Percentiles rank a stretch among this genome's conserved stretches.
These are phyloP conservation scores for peach (Prunus persica) DNA, from an alignment of 306 rosid species.

Conservation along the genomic window Prunus_persica_NCBIv2 NC_034009.1:32590001-32590500, in stretches of 20 bases:
- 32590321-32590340: conserved; percentile 24
- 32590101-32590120: conserved; percentile 33
- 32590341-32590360: conserved; percentile 38
- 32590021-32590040: no score
- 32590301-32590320: conserved; percentile 26
- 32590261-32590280: conserved; percentile 22
- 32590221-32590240: conserved; percentile 23
- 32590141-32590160: conserved; percentile 14
- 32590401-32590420: conserved; percentile 27
- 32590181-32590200: conserved; percentile 8
- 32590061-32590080: conserved; percentile 11
- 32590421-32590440: conserved; percentile 31
- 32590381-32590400: conserved; percentile 12
- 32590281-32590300: conserved; percentile 13
- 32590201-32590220: conserved; percentile 1
- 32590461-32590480: conserved; percentile 23
- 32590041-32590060: no score
- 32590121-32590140: conserved; percentile 33
- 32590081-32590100: conserved; percentile 28
- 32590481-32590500: conserved; percentile 26
- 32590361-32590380: conserved; percentile 24
- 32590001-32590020: no score
- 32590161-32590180: conserved; percentile 13
- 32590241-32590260: conserved; percentile 23
- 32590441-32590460: conserved; percentile 27